These are phyloP conservation scores for Ajuga chamaepitys DNA, from an alignment of 257 asterid genomes.

Conservation along the genomic window DNA sequence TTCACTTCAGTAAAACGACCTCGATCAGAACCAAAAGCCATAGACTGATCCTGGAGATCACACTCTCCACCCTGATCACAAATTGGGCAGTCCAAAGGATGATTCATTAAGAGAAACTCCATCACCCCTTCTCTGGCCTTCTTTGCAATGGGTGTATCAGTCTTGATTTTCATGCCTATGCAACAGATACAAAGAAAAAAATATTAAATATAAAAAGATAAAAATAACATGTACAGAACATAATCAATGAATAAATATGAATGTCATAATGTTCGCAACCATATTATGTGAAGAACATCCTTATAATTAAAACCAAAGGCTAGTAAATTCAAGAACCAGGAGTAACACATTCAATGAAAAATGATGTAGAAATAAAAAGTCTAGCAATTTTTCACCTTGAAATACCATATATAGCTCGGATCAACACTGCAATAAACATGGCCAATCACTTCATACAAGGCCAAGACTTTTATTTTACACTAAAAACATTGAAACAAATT, in stretches of 20 bases:
- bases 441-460: background rate
- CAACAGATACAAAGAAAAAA: background rate
- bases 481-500: background rate
- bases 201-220: background rate
- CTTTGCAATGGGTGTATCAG: constrained; percentile 89
- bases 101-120: constrained; percentile 97
- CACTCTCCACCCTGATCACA: constrained; percentile 99
- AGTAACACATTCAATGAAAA: background rate
- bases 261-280: background rate
- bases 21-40: constrained; percentile 97
- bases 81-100: constrained; percentile 94
- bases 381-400: background rate
- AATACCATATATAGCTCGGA: background rate
- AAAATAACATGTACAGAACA: background rate
- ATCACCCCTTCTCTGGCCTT: constrained; percentile 98
- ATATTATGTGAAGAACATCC: background rate
- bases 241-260: background rate
- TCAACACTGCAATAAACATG: background rate
- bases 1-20: constrained; percentile 91
- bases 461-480: background rate
- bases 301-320: background rate
- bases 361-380: background rate
- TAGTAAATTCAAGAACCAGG: background rate
- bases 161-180: constrained; percentile 93
- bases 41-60: constrained; percentile 95